Conservation (phyloP, 2,329 filamentous ascomycete species). For the Apiospora rasikravindrae region DNA sequence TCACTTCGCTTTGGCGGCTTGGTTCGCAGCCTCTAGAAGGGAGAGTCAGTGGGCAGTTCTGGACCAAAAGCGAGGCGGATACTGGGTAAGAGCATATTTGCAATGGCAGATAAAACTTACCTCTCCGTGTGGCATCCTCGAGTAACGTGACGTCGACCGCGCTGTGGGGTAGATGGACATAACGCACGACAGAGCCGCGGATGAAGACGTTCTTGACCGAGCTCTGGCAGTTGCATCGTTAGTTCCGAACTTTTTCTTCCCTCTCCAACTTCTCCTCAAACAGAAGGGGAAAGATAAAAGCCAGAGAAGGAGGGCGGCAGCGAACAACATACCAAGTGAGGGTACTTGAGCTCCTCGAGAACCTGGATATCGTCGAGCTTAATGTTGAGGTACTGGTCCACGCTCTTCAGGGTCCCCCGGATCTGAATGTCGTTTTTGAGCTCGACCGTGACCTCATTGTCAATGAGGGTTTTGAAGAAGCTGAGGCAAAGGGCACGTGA, state of each 20-base stretch:
- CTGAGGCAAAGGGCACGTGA: slow-evolving; percentile 48
- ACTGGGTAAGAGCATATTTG: not conserved
- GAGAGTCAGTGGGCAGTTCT: not conserved
- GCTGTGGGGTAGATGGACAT: slow-evolving; percentile 83
- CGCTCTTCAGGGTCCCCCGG: slow-evolving; percentile 91
- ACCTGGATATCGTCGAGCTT: slow-evolving; percentile 96
- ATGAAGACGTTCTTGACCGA: slow-evolving; percentile 97
- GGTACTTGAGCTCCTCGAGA: slow-evolving; percentile 91
- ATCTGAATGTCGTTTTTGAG: slow-evolving; percentile 99
- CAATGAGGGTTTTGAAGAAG: slow-evolving; percentile 99
- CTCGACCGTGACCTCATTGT: slow-evolving; percentile 96
- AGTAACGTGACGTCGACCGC: slow-evolving; percentile 86
- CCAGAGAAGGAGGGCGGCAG: not conserved
- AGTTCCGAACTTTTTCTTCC: not conserved
- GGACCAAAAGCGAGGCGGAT: not conserved
- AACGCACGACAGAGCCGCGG: slow-evolving; percentile 88
- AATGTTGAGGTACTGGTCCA: slow-evolving; percentile 99
- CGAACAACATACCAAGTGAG: slow-evolving; percentile 72
- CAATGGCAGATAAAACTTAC: slow-evolving; percentile 48
- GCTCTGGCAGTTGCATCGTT: slow-evolving; percentile 46
- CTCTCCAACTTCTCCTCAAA: not conserved
- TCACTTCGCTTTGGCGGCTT: slow-evolving; percentile 62
- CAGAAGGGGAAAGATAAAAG: no score
- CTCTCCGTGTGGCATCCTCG: slow-evolving; percentile 90
- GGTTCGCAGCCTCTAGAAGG: slow-evolving; percentile 59